phyloP scores from a whole-genome alignment of 2,329 filamentous ascomycete species.

The Podosphaera leucotricha region DNA sequence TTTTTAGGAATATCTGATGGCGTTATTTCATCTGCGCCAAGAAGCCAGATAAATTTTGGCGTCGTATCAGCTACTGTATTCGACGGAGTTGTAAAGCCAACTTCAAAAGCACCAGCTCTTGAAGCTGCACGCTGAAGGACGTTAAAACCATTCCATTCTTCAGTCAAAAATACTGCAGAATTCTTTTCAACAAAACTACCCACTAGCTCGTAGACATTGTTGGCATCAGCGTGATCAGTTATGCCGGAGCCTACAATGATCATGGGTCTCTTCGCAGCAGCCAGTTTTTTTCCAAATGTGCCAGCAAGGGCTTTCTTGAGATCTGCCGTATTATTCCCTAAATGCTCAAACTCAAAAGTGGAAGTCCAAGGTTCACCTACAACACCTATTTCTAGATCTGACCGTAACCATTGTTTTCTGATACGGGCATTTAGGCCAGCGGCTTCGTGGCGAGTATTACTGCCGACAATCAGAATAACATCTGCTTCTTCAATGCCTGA shows the following conservation, averaged over 20 bases:
- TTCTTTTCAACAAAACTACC: slow-evolving; percentile 87
- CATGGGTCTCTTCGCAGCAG: slow-evolving; percentile 76
- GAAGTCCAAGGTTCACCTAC: slow-evolving; percentile 81
- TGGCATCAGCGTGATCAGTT: slow-evolving; percentile 74
- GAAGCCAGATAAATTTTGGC: slow-evolving; percentile 89
- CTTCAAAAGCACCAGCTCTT: slow-evolving; percentile 77
- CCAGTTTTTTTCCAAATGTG: slow-evolving; percentile 78
- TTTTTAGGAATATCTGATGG: slow-evolving; percentile 78
- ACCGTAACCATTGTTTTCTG: slow-evolving; percentile 91
- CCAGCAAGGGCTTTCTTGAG: slow-evolving; percentile 72
- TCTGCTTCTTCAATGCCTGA: slow-evolving; percentile 87
- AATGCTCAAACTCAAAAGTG: slow-evolving; percentile 85
- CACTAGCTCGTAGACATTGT: slow-evolving; percentile 79
- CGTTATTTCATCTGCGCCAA: slow-evolving; percentile 79
- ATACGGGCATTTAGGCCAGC: slow-evolving; percentile 91
- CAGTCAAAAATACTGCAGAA: slow-evolving; percentile 61
- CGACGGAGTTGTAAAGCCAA: slow-evolving; percentile 80
- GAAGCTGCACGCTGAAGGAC: slow-evolving; percentile 86
- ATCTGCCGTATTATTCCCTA: slow-evolving; percentile 55
- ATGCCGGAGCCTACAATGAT: slow-evolving; percentile 86
- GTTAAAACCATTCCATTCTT: slow-evolving; percentile 95
- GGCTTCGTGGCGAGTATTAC: slow-evolving; percentile 86
- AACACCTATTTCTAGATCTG: slow-evolving; percentile 77
- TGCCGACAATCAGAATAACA: slow-evolving; percentile 74
- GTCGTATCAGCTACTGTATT: slow-evolving; percentile 57